Conservation (phyloP, 2,329 filamentous ascomycete genomes). For the Fusarium verrucosum region DNA sequence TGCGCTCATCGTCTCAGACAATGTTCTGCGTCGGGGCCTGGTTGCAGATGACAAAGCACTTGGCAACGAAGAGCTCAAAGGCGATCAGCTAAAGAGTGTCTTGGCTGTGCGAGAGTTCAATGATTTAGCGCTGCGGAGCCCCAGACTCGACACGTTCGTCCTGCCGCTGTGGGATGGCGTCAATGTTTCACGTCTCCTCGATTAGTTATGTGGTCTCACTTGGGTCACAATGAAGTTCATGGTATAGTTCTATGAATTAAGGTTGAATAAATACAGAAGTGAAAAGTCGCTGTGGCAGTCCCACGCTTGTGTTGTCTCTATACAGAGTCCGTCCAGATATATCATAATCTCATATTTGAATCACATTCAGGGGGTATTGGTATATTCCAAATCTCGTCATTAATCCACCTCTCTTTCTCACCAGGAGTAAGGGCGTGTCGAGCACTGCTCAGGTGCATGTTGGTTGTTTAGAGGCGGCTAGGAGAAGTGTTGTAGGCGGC, state of each 20-base stretch:
- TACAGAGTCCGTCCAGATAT: slow-evolving; percentile 1
- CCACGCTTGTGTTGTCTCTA: slow-evolving; percentile 17
- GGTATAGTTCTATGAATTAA: slow-evolving; percentile 7
- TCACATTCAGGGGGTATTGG: slow-evolving; percentile 2
- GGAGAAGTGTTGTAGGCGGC: slow-evolving; percentile 35
- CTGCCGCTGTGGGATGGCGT: slow-evolving; percentile 57
- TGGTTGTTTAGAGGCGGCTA: slow-evolving; percentile 23
- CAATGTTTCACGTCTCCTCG: slow-evolving; percentile 51
- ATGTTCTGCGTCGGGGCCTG: slow-evolving; percentile 59
- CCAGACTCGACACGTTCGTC: slow-evolving; percentile 53
- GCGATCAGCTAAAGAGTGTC: slow-evolving; percentile 34
- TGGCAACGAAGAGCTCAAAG: slow-evolving; percentile 29
- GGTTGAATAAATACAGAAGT: slow-evolving; percentile 6
- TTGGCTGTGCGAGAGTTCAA: slow-evolving; percentile 50
- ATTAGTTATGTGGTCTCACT: slow-evolving; percentile 39
- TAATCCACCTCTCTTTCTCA: slow-evolving; percentile 6
- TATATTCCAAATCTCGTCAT: slow-evolving; percentile 23
- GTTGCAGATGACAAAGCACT: slow-evolving; percentile 53
- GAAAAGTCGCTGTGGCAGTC: neutral
- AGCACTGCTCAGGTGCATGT: neutral
- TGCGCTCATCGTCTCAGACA: slow-evolving; percentile 64
- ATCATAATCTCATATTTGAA: slow-evolving; percentile 30
- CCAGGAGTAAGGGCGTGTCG: neutral
- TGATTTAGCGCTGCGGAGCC: slow-evolving; percentile 45
- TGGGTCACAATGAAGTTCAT: neutral